Percentiles rank a stretch among this genome's conserved stretches.
Conservation (phyloP, 2,329 filamentous ascomycete genomes). For the Saccharata proteae region DNA sequence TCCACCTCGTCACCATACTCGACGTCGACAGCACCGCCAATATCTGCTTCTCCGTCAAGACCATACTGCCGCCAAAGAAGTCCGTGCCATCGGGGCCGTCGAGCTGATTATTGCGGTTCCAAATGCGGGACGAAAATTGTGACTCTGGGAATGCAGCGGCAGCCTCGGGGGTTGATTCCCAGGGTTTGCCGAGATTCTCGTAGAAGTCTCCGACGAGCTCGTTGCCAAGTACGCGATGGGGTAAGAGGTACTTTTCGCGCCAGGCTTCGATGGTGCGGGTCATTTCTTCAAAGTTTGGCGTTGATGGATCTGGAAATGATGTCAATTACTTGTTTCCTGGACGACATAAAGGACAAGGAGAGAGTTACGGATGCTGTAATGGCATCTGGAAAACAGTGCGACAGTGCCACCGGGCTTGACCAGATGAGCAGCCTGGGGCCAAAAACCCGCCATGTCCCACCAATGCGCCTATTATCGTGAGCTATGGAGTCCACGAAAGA, state of each 20-base stretch:
- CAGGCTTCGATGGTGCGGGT: slow-evolving; percentile 30
- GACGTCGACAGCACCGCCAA: slow-evolving; percentile 26
- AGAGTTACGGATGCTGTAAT: background rate
- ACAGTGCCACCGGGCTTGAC: slow-evolving; percentile 44
- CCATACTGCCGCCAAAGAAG: slow-evolving; percentile 15
- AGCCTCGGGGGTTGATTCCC: slow-evolving; percentile 27
- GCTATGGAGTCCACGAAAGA: background rate
- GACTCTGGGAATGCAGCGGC: slow-evolving; percentile 28
- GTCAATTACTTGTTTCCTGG: too few relatives aligned
- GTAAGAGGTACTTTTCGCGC: slow-evolving; percentile 24
- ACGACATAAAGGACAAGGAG: too few relatives aligned
- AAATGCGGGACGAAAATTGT: slow-evolving; percentile 31
- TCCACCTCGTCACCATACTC: slow-evolving; percentile 33
- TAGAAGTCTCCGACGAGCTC: slow-evolving; percentile 30
- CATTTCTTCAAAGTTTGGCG: slow-evolving; percentile 30
- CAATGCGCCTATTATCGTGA: slow-evolving; percentile 32
- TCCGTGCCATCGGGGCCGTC: slow-evolving; percentile 13
- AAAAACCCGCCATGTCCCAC: slow-evolving; percentile 45
- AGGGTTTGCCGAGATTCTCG: slow-evolving; percentile 35
- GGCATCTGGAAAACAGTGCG: slow-evolving; percentile 34
- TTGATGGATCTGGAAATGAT: slow-evolving; percentile 13
- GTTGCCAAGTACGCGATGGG: slow-evolving; percentile 34
- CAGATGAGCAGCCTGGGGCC: slow-evolving; percentile 32
- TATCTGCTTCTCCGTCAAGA: slow-evolving; percentile 21
- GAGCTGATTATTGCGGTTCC: slow-evolving; percentile 23